A percentile compares a stretch with the other conserved stretches of the same genome.
Evolutionary conservation across 306 rosid species (phyloP).

Genomic region (Lablab purpureus): DNA sequence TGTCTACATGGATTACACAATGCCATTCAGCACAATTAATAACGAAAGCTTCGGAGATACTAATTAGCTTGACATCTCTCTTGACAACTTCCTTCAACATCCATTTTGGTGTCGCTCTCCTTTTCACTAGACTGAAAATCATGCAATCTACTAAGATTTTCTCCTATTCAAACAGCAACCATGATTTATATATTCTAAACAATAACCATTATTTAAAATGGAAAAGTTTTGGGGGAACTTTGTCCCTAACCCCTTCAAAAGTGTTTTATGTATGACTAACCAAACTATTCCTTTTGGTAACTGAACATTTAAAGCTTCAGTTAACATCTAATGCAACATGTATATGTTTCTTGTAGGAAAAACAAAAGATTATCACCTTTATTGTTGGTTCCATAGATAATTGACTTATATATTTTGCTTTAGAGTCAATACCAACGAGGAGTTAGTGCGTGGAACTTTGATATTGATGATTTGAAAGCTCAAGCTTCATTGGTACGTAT

Average conservation of each 20-base stretch:
- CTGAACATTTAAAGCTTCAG: constrained; percentile 11
- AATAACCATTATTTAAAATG: neutral
- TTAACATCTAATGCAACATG: constrained; percentile 6
- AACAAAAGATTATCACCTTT: neutral
- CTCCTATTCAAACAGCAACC: neutral
- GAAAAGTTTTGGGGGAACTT: constrained; percentile 11
- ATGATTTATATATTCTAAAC: neutral
- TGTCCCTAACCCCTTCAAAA: neutral
- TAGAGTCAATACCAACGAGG: constrained; percentile 99
- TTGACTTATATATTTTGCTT: constrained; percentile 19
- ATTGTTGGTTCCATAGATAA: neutral
- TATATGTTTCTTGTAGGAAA: constrained; percentile 28
- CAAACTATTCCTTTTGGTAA: neutral
- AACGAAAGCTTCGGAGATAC: too few relatives aligned
- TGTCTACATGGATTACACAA: too few relatives aligned
- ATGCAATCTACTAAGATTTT: neutral
- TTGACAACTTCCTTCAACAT: too few relatives aligned
- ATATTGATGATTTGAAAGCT: constrained; percentile 89
- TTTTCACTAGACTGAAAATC: too few relatives aligned
- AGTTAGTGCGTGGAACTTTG: constrained; percentile 99
- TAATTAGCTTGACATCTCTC: too few relatives aligned
- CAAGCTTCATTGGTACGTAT: constrained; percentile 91
- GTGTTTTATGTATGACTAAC: constrained; percentile 10
- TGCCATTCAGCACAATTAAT: too few relatives aligned
- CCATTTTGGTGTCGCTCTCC: too few relatives aligned